These are phyloP conservation scores for Ophiostoma novo-ulmi DNA, from an alignment of 2,329 filamentous ascomycete species.

Conservation along the genomic window DNA sequence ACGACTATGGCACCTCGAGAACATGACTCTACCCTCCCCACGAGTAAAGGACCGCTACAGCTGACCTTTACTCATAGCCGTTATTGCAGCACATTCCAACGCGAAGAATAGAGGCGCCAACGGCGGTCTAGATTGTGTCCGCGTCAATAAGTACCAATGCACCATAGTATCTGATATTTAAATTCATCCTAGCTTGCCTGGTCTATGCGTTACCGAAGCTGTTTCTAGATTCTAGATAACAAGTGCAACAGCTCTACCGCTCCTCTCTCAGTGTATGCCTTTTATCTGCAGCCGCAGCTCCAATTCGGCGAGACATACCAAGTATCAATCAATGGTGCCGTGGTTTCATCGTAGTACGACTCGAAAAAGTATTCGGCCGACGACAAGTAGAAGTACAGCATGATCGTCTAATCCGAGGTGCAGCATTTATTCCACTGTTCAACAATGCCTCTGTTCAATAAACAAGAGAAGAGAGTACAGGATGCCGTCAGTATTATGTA, in stretches of 20 bases:
- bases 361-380: conserved; percentile 1
- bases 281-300: not conserved
- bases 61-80: not conserved
- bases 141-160: not conserved
- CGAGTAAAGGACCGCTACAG: too few species aligned
- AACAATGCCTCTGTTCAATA: too few species aligned
- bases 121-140: not conserved
- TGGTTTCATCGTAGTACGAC: not conserved
- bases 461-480: too few species aligned
- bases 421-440: too few species aligned
- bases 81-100: not conserved
- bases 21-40: not conserved
- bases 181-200: not conserved
- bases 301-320: not conserved
- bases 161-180: not conserved
- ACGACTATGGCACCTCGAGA: not conserved
- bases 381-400: not conserved
- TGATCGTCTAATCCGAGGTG: not conserved
- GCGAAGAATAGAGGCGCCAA: not conserved
- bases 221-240: conserved; percentile 3
- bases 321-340: not conserved
- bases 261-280: not conserved
- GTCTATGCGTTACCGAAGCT: conserved; percentile 9
- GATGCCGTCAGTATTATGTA: not conserved
- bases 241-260: not conserved